Percentiles rank a stretch among this genome's conserved stretches.
Conservation (phyloP, 257 asterid genomes). For the Solanum pinnatisectum region DNA sequence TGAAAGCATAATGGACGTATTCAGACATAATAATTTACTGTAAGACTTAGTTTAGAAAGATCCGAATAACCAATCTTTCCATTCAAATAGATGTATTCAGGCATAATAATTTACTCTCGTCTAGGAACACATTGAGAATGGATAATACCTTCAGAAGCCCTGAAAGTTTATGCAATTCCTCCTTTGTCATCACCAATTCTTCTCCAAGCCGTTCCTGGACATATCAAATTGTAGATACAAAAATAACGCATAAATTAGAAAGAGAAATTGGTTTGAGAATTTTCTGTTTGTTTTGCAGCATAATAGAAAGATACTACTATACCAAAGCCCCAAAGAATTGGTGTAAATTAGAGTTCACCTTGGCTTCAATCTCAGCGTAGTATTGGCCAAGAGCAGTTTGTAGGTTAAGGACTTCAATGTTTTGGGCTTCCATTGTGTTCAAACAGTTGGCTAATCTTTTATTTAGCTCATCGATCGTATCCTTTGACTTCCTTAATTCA, state of each 20-base stretch:
- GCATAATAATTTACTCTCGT: background rate
- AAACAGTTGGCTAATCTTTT: conserved; percentile 54
- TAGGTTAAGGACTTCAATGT: conserved; percentile 80
- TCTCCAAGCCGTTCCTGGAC: conserved; percentile 82
- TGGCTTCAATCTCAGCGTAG: conserved; percentile 97
- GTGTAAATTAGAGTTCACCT: conserved; percentile 31
- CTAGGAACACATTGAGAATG: background rate
- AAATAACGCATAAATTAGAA: background rate
- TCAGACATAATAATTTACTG: background rate
- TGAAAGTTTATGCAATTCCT: conserved; percentile 58
- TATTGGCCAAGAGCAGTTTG: conserved; percentile 99
- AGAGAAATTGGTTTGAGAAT: background rate
- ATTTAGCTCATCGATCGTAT: conserved; percentile 61
- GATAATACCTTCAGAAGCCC: conserved; percentile 62
- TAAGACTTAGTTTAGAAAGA: background rate
- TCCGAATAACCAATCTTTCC: background rate
- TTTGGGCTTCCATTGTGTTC: conserved; percentile 74
- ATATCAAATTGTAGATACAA: background rate
- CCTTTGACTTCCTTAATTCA: conserved; percentile 66
- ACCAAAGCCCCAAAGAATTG: background rate
- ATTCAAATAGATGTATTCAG: background rate
- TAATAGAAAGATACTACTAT: background rate
- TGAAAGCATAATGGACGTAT: background rate
- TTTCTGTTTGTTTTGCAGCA: background rate
- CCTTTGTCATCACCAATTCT: conserved; percentile 61